Base-by-base conservation (phyloP, 2,329 filamentous ascomycete species). In the Colletotrichum plurivorum region DNA sequence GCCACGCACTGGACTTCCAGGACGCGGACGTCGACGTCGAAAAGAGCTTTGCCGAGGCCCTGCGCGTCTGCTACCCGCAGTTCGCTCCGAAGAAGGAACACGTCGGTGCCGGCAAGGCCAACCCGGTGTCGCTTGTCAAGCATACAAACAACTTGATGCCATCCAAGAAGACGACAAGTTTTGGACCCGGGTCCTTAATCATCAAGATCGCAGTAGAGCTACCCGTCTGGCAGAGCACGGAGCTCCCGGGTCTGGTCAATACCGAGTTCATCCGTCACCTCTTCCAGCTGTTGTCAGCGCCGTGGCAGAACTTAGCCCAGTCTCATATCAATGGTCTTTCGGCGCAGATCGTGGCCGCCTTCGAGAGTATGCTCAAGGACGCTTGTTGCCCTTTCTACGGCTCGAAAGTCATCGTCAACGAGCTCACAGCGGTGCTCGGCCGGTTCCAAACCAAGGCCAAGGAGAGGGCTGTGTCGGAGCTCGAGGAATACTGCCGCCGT, bases 211-310 rank as follows among this genome's bases (percentile, higher is more conserved):
- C 71, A 2, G 48, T 56, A 1, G 72, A 78, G 27, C 73, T 82
- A 4, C 22, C 43, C 0, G 60, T 70, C 0, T 79, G 77, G 39
- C 74, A 77, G 36, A 75, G 74, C 2, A 76, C 72, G 15, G 75
- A 79, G 8, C 76, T 82, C 0, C 74, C 76, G 0, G 78, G 79
- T 0, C 69, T 81, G 8, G 49, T 78, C 13, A 79, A 81, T 53
- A 77, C 79, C 0, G 72, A 75, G 0, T 73, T 80, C 1, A 74
- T 79, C 18, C 73, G 71, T 2, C 71, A 71, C 0, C 73, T 82
- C 5, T 80, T 77, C 52, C 71, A 67, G 22, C 70, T 71, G 25
- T 79, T 81, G 53, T 78, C 79, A 0, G 53, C 68, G 4, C 75
- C 76, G n/a, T 82, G 80, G 80, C 49, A 71, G 1, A 27, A 10